Evolutionary conservation across 352 stramenopile species (phyloP).

Genomic region (Globisporangium solare): DNA sequence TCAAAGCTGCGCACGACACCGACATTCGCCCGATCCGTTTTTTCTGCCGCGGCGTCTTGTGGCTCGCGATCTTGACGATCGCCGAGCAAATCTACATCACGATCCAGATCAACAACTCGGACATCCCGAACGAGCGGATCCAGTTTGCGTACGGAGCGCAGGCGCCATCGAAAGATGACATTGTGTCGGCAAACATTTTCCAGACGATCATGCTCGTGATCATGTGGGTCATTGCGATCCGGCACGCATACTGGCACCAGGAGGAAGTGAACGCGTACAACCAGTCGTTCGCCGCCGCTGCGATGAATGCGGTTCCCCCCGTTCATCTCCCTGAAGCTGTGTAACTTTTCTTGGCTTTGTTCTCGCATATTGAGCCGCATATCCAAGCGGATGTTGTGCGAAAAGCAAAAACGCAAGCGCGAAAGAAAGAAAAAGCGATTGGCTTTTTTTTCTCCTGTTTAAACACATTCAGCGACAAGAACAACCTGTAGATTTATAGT

Average conservation of each 20-base stretch:
- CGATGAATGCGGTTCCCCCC: constrained; percentile 79
- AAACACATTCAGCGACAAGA: neutral
- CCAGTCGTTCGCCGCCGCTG: constrained; percentile 67
- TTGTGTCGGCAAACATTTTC: constrained; percentile 83
- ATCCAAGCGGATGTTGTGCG: too few relatives aligned
- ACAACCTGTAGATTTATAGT: constrained; percentile 13
- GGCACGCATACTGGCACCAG: constrained; percentile 73
- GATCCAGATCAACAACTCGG: constrained; percentile 69
- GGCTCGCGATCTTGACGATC: constrained; percentile 73
- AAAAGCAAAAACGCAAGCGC: too few relatives aligned
- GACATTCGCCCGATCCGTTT: constrained; percentile 83
- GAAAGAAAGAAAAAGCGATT: neutral
- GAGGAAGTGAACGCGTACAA: constrained; percentile 79
- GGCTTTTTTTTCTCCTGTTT: neutral
- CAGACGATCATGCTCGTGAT: constrained; percentile 79
- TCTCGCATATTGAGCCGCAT: too few relatives aligned
- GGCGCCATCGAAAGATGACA: constrained; percentile 77
- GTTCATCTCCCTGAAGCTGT: constrained; percentile 64
- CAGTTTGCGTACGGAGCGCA: constrained; percentile 69
- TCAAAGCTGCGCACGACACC: constrained; percentile 84
- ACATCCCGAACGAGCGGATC: constrained; percentile 67
- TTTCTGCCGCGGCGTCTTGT: constrained; percentile 74
- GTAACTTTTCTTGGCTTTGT: constrained; percentile 11
- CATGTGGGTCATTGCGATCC: constrained; percentile 82
- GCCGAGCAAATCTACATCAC: constrained; percentile 82